Conservation (phyloP, 441 rosid genomes). For the Euphorbia celastroides region DNA sequence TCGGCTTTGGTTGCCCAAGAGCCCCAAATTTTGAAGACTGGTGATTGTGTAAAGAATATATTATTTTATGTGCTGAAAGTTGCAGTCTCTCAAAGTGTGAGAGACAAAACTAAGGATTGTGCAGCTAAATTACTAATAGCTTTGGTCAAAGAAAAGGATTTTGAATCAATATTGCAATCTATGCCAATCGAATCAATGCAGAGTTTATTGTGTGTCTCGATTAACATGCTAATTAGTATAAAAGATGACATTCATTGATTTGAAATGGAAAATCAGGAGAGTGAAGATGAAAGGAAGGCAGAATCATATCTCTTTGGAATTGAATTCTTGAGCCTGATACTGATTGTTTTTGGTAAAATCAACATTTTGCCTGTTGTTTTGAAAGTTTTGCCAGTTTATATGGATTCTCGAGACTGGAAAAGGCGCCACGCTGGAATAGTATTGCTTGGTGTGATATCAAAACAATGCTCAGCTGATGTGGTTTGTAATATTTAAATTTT, state of each 20-base stretch:
- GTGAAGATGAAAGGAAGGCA: constrained; percentile 1
- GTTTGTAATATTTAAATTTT: neutral
- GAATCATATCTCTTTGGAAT: constrained; percentile 5
- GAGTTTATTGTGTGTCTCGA: neutral
- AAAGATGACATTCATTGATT: neutral
- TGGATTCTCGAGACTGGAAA: constrained; percentile 7
- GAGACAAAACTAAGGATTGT: constrained; percentile 7
- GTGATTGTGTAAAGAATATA: neutral
- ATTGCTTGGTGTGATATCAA: constrained; percentile 14
- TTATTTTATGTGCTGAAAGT: neutral
- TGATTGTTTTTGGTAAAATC: neutral
- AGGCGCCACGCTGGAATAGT: constrained; percentile 11
- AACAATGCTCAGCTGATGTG: constrained; percentile 12
- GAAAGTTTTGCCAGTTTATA: constrained; percentile 1
- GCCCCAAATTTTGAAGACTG: constrained; percentile 9
- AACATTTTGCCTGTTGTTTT: constrained; percentile 5
- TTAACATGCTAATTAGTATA: constrained; percentile 7
- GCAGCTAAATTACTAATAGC: constrained; percentile 11
- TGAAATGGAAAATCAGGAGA: constrained; percentile 7
- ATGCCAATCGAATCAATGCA: constrained; percentile 1
- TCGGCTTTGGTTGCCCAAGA: neutral
- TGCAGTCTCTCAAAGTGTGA: neutral
- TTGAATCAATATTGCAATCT: neutral
- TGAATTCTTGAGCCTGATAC: constrained; percentile 8
- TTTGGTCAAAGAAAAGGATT: neutral